Percentiles rank a stretch among this genome's conserved stretches.
Evolutionary conservation across 1,284 basidiomycete species (phyloP).

Genomic region (Sporisorium graminicola): DNA sequence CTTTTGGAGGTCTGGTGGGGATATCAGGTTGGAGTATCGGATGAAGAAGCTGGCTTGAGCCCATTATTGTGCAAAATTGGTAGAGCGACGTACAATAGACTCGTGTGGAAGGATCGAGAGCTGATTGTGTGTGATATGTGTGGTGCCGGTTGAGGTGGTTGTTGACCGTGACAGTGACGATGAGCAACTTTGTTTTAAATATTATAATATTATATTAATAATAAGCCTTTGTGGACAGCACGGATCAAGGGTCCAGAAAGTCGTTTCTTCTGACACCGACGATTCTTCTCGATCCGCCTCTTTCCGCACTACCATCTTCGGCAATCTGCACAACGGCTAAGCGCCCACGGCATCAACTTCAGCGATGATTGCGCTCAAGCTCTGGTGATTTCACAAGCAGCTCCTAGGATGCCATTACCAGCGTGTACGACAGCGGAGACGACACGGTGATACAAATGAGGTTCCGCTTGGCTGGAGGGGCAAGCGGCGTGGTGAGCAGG

Average conservation of each 20-base stretch:
- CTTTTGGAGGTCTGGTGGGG: slow-evolving; percentile 36
- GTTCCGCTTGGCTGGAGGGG: background rate
- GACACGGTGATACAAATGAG: background rate
- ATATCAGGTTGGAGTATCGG: slow-evolving; percentile 56
- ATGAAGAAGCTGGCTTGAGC: slow-evolving; percentile 25
- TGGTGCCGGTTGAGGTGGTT: background rate
- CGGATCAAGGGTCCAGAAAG: no score
- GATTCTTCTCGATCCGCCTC: background rate
- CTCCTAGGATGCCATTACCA: background rate
- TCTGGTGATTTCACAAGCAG: background rate
- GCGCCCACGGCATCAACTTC: background rate
- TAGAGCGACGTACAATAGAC: background rate
- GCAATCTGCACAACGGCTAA: background rate
- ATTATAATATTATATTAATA: background rate
- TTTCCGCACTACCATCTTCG: background rate
- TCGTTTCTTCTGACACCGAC: no score
- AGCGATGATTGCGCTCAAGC: background rate
- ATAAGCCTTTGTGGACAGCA: no score
- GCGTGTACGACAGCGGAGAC: background rate
- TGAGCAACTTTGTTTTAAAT: background rate
- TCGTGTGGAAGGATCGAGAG: background rate
- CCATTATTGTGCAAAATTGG: no score
- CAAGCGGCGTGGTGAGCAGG: background rate
- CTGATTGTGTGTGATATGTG: background rate
- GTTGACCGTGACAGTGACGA: background rate